A percentile compares a stretch with the other conserved stretches of the same genome.
These are phyloP conservation scores for Pisolithus albus DNA, from an alignment of 768 basidiomycete genomes.

Conservation along the genomic window DNA sequence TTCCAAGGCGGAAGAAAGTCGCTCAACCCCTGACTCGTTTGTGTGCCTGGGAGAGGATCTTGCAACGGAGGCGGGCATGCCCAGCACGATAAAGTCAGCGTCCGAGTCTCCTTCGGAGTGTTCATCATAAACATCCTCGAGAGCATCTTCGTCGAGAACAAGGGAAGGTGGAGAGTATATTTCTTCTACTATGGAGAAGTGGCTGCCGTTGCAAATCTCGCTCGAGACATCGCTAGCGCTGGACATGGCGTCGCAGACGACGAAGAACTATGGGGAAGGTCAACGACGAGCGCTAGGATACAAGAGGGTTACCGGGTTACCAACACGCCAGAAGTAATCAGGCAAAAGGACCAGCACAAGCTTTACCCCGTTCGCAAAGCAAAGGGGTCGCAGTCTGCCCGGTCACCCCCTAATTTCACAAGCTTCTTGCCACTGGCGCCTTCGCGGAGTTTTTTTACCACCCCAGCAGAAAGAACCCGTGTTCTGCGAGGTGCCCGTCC, in stretches of 20 bases:
- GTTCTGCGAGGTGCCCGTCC: too few relatives aligned
- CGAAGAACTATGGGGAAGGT: not conserved
- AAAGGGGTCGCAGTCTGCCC: too few relatives aligned
- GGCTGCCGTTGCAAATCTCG: not conserved
- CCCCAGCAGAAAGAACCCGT: too few relatives aligned
- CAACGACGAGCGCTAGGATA: not conserved
- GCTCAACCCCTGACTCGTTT: constrained; percentile 6
- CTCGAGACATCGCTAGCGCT: too few relatives aligned
- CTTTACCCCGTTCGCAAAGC: too few relatives aligned
- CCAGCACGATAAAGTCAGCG: constrained; percentile 21
- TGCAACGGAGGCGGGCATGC: constrained; percentile 12
- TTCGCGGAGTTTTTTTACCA: too few relatives aligned
- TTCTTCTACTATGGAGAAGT: not conserved
- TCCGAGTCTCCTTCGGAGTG: constrained; percentile 5
- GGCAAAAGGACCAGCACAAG: too few relatives aligned
- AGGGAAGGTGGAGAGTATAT: constrained; percentile 6
- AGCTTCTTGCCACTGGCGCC: too few relatives aligned
- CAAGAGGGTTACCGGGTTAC: not conserved
- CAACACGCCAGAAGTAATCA: not conserved
- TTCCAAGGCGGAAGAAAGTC: constrained; percentile 10
- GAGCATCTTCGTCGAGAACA: not conserved
- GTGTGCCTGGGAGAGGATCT: constrained; percentile 3
- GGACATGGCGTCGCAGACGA: too few relatives aligned
- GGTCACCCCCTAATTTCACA: too few relatives aligned
- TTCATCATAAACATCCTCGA: not conserved